Evolutionary conservation across 305 asterid species (phyloP).

Genomic region (Coffea humblotiana): DNA sequence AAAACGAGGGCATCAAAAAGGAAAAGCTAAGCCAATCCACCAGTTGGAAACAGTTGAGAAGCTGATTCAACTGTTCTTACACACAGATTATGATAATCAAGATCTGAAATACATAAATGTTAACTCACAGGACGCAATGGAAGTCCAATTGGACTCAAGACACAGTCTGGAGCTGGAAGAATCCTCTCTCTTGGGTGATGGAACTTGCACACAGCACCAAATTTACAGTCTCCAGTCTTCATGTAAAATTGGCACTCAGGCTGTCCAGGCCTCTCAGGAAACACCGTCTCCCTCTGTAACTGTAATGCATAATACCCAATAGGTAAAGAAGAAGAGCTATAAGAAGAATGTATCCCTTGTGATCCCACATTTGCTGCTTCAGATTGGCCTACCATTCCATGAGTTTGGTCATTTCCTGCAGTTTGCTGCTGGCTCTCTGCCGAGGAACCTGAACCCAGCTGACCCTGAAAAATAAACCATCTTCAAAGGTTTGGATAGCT

Average conservation of each 20-base stretch:
- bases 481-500: slow-evolving; percentile 6
- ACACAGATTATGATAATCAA: slow-evolving; percentile 9
- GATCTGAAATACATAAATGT: neutral
- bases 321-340: slow-evolving; percentile 60
- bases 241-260: slow-evolving; percentile 95
- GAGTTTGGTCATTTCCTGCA: slow-evolving; percentile 55
- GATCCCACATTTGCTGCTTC: slow-evolving; percentile 55
- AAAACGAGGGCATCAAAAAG: neutral
- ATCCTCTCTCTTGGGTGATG: slow-evolving; percentile 96
- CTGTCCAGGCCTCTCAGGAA: slow-evolving; percentile 97
- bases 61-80: neutral
- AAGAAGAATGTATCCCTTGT: slow-evolving; percentile 46
- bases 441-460: slow-evolving; percentile 72
- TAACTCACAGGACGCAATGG: slow-evolving; percentile 86
- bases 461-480: slow-evolving; percentile 58
- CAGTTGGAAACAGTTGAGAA: neutral
- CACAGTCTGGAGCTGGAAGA: slow-evolving; percentile 86
- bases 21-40: neutral
- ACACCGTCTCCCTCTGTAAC: slow-evolving; percentile 72
- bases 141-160: slow-evolving; percentile 88
- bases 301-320: slow-evolving; percentile 81
- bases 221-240: slow-evolving; percentile 98
- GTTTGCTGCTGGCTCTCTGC: slow-evolving; percentile 67
- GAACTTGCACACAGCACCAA: slow-evolving; percentile 94
- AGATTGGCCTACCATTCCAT: slow-evolving; percentile 50